phyloP scores from a whole-genome alignment of 2,329 filamentous ascomycete species.

The Chaetomium sp. region DNA sequence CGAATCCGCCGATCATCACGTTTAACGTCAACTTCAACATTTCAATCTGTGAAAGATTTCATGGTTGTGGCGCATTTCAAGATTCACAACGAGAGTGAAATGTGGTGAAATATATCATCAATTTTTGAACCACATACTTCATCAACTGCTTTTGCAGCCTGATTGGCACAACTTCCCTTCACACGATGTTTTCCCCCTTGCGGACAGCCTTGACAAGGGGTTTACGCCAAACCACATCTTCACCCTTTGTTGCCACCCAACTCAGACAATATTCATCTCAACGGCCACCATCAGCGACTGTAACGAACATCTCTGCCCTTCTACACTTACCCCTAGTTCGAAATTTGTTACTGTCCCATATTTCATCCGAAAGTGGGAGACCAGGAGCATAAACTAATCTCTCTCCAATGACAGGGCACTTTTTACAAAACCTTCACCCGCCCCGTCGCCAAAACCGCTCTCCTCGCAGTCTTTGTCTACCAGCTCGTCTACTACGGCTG shows the following conservation, averaged over 20 bases:
- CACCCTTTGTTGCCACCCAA: slow-evolving; percentile 1
- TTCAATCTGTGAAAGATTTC: too few species aligned
- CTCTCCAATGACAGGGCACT: slow-evolving; percentile 37
- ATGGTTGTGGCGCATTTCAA: too few species aligned
- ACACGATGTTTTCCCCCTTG: neutral
- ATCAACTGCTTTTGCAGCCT: neutral
- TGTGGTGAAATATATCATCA: too few species aligned
- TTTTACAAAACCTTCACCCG: slow-evolving; percentile 73
- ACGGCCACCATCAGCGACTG: slow-evolving; percentile 12
- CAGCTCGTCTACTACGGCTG: slow-evolving; percentile 70
- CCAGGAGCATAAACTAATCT: too few species aligned
- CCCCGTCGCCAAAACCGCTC: slow-evolving; percentile 65
- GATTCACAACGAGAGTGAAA: too few species aligned
- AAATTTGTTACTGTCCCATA: too few species aligned
- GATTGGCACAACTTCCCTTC: neutral
- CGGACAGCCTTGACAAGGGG: slow-evolving; percentile 8
- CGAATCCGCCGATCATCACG: slow-evolving; percentile 1
- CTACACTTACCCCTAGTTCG: neutral
- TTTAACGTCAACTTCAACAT: slow-evolving; percentile 1
- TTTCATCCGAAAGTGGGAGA: too few species aligned
- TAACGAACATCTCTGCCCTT: neutral
- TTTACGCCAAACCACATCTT: neutral
- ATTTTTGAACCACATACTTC: too few species aligned
- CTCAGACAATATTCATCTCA: slow-evolving; percentile 14
- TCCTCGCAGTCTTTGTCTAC: slow-evolving; percentile 71